These are phyloP conservation scores for Flaveria ramosissima DNA, from an alignment of 129 eudicot species.

Conservation along the genomic window DNA sequence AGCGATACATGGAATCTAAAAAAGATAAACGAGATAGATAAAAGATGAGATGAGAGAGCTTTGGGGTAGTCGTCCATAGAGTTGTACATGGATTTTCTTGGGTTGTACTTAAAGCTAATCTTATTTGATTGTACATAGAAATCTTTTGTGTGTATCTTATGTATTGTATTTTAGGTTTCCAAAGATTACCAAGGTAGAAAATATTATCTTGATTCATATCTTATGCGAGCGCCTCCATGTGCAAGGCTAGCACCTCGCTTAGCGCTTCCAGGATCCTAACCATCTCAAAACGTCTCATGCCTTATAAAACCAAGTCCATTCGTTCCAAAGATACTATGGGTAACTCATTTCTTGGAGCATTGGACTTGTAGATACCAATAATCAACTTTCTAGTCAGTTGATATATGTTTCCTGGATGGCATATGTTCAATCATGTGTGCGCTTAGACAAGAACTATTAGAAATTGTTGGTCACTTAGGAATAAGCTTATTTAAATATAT, in stretches of 20 bases:
- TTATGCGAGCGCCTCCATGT: neutral
- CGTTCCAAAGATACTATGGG: neutral
- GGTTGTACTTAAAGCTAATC: neutral
- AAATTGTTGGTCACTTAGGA: slow-evolving; percentile 10
- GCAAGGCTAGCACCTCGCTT: neutral
- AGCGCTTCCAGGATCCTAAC: neutral
- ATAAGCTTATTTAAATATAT: slow-evolving; percentile 1
- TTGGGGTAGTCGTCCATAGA: neutral
- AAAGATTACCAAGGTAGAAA: neutral
- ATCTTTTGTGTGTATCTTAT: neutral
- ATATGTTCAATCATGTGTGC: neutral
- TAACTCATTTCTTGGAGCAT: slow-evolving; percentile 12
- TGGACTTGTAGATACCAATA: neutral
- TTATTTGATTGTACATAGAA: neutral
- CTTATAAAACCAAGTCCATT: neutral
- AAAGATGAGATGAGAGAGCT: no score
- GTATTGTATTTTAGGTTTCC: neutral
- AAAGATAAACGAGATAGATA: no score
- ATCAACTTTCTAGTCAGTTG: neutral
- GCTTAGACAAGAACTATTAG: slow-evolving; percentile 13
- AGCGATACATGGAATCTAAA: no score
- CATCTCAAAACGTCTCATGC: neutral
- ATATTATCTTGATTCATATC: no score
- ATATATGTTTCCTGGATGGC: neutral
- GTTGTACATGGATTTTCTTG: neutral